phyloP scores from a whole-genome alignment of 352 stramenopile genomes.

The Globisporangium polare region DNA sequence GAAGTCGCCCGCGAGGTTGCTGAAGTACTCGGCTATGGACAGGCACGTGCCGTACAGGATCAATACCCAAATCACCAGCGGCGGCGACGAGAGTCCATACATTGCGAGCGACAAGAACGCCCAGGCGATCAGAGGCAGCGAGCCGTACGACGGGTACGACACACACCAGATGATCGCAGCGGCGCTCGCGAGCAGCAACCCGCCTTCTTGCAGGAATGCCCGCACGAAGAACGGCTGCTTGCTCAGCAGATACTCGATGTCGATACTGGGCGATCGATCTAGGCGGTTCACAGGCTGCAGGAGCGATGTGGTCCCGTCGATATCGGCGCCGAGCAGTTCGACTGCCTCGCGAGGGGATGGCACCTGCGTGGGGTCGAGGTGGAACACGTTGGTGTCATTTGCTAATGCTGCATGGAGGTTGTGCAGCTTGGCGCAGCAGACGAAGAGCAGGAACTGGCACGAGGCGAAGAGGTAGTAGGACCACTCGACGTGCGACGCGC shows the following conservation, averaged over 20 bases:
- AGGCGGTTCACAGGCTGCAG: conserved; percentile 18
- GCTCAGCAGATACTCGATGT: conserved; percentile 51
- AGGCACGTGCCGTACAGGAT: conserved; percentile 59
- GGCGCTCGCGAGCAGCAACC: conserved; percentile 57
- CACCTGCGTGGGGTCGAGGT: background rate
- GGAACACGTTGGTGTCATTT: conserved; percentile 17
- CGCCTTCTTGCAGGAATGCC: conserved; percentile 66
- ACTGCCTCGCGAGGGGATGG: conserved; percentile 10
- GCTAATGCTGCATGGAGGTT: conserved; percentile 39
- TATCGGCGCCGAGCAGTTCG: conserved; percentile 7
- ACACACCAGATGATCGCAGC: conserved; percentile 73
- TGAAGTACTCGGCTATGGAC: conserved; percentile 55
- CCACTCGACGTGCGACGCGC: conserved; percentile 34
- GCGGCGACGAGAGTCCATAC: conserved; percentile 53
- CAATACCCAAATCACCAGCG: conserved; percentile 53
- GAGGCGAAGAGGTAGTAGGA: conserved; percentile 66
- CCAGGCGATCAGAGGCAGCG: conserved; percentile 52
- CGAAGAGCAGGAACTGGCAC: conserved; percentile 56
- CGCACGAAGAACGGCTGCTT: conserved; percentile 61
- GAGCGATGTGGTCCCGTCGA: conserved; percentile 7
- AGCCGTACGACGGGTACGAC: conserved; percentile 81
- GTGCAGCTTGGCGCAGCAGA: conserved; percentile 58
- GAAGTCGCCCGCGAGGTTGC: conserved; percentile 62
- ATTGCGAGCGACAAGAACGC: conserved; percentile 64
- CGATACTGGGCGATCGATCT: conserved; percentile 20